These are phyloP conservation scores for Thalassiosira ordinaria DNA, from an alignment of 352 stramenopile species.

Conservation along the genomic window DNA sequence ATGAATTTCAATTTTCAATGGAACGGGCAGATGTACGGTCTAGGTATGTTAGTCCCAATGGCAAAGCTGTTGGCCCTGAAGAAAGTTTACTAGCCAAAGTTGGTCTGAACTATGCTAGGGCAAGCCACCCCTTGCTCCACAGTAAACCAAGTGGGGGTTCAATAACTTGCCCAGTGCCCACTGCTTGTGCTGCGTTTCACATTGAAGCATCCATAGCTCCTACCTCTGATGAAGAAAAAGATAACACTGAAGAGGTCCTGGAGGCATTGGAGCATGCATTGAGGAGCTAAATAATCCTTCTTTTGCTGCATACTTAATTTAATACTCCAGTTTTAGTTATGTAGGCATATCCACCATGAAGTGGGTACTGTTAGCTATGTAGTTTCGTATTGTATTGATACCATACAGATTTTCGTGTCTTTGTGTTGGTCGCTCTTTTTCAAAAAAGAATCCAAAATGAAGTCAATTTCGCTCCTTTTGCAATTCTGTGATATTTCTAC, in stretches of 20 bases:
- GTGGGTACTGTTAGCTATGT: no score
- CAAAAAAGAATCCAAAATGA: no score
- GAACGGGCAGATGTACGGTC: slow-evolving; percentile 11
- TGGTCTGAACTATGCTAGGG: slow-evolving; percentile 28
- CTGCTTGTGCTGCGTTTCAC: slow-evolving; percentile 13
- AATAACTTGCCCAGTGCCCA: slow-evolving; percentile 4
- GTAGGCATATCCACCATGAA: no score
- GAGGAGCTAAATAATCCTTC: slow-evolving; percentile 1
- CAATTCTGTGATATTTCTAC: no score
- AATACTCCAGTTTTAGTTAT: no score
- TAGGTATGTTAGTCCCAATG: not conserved
- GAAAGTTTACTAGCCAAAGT: slow-evolving; percentile 16
- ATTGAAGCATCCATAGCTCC: not conserved
- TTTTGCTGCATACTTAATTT: no score
- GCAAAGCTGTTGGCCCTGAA: not conserved
- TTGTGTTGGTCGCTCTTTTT: no score
- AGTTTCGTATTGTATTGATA: no score
- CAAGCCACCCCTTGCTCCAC: slow-evolving; percentile 14
- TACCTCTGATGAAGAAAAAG: slow-evolving; percentile 4
- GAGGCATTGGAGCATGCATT: not conserved
- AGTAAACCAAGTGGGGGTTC: not conserved
- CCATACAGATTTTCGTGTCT: no score
- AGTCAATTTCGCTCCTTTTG: slow-evolving; percentile 22
- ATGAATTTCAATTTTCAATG: slow-evolving; percentile 37
- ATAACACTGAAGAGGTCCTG: not conserved